Percentiles rank a stretch among this genome's conserved stretches.
Evolutionary conservation across 192 early-diverging fungal genomes (phyloP).

Genomic region (Backusella parvicylindrica): DNA sequence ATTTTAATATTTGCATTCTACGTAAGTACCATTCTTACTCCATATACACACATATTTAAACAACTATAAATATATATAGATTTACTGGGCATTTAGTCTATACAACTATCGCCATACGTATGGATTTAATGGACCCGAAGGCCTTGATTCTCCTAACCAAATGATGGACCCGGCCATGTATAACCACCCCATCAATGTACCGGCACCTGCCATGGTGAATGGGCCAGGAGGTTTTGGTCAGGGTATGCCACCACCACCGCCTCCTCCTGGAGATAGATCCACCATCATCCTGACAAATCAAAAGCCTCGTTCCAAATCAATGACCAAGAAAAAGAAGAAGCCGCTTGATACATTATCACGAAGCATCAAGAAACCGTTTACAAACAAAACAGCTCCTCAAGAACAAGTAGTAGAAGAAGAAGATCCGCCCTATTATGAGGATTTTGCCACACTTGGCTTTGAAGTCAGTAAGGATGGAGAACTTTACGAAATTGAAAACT

Average conservation of each 20-base stretch:
- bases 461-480: not conserved
- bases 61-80: not conserved
- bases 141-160: not conserved
- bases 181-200: not conserved
- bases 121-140: not conserved
- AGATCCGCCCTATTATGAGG: not conserved
- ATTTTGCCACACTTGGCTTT: not conserved
- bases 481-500: not conserved
- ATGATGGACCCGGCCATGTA: not conserved
- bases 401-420: too few species aligned
- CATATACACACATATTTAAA: not conserved
- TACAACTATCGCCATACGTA: slow-evolving; percentile 1
- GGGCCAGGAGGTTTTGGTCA: slow-evolving; percentile 12
- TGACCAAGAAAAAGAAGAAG: not conserved
- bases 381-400: not conserved
- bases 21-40: slow-evolving; percentile 7
- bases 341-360: not conserved
- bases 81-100: slow-evolving; percentile 6
- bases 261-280: not conserved
- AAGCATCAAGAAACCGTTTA: not conserved
- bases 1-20: slow-evolving; percentile 31
- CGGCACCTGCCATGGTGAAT: not conserved
- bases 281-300: slow-evolving; percentile 26
- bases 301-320: slow-evolving; percentile 12
- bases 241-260: not conserved